Conservation (phyloP, 768 basidiomycete species). For the Gautieria morchelliformis region DNA sequence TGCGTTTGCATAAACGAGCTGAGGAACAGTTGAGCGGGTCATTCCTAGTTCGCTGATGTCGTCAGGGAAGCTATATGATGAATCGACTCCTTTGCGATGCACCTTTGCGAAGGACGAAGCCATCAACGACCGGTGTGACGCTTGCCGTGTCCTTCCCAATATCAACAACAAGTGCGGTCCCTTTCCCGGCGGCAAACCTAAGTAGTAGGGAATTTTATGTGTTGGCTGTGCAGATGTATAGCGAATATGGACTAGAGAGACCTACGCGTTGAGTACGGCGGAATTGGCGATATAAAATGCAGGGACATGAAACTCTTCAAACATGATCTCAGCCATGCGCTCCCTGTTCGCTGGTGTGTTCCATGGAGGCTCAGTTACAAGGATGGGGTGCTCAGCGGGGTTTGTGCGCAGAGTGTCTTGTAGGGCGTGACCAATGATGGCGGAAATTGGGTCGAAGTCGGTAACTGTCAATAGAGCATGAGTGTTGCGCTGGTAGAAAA, state of each 20-base stretch:
- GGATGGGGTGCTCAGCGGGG: slow-evolving; percentile 79
- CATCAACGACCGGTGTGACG: slow-evolving; percentile 93
- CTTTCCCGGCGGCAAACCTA: slow-evolving; percentile 94
- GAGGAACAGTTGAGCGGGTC: slow-evolving; percentile 60
- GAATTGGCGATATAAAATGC: slow-evolving; percentile 97
- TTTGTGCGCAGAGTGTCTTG: slow-evolving; percentile 68
- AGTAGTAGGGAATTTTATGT: background rate
- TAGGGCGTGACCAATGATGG: slow-evolving; percentile 67
- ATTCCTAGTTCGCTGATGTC: slow-evolving; percentile 45
- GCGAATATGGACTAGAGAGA: background rate
- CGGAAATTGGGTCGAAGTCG: slow-evolving; percentile 68
- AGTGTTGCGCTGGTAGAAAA: background rate
- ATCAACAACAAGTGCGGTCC: slow-evolving; percentile 94
- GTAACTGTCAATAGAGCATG: slow-evolving; percentile 35
- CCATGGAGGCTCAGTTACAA: slow-evolving; percentile 95
- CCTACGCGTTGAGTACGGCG: slow-evolving; percentile 87
- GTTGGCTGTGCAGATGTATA: background rate
- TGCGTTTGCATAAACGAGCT: slow-evolving; percentile 74
- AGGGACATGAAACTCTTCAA: slow-evolving; percentile 90
- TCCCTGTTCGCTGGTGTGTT: slow-evolving; percentile 89
- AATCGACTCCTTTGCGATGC: slow-evolving; percentile 2
- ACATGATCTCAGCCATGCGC: slow-evolving; percentile 94
- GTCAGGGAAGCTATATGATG: background rate
- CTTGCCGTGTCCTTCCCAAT: slow-evolving; percentile 84
- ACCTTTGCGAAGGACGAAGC: slow-evolving; percentile 96